A percentile compares a stretch with the other conserved stretches of the same genome.
Evolutionary conservation across 257 asterid species (phyloP).

Genomic region (Buddleja alternifolia): DNA sequence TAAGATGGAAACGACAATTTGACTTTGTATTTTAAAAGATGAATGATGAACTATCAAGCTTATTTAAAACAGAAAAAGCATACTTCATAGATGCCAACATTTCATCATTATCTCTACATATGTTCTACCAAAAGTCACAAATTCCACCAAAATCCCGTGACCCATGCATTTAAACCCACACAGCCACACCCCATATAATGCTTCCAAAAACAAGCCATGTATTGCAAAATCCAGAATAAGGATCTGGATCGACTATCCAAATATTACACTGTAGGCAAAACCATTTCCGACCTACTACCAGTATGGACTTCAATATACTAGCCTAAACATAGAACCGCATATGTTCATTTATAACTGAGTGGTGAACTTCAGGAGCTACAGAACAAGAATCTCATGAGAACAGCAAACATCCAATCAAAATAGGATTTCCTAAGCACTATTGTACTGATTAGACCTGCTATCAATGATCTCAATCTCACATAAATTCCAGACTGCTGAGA

Average conservation of each 20-base stretch:
- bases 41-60: not conserved
- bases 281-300: no score
- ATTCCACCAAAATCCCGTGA: not conserved
- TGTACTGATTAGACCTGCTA: not conserved
- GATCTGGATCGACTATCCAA: not conserved
- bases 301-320: not conserved
- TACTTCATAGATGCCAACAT: not conserved
- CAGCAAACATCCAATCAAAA: not conserved
- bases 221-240: not conserved
- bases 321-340: not conserved
- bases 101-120: not conserved
- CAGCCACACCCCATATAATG: not conserved
- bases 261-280: not conserved
- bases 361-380: not conserved
- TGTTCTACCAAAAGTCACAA: not conserved
- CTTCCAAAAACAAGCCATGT: not conserved
- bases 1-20: not conserved
- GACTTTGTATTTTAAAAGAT: not conserved
- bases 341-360: not conserved
- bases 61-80: not conserved
- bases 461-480: slow-evolving; percentile 18
- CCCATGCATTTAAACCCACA: not conserved
- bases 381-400: not conserved
- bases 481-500: not conserved
- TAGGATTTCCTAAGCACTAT: not conserved